phyloP scores from a whole-genome alignment of 257 asterid species.

The Penstemon barbatus region DNA sequence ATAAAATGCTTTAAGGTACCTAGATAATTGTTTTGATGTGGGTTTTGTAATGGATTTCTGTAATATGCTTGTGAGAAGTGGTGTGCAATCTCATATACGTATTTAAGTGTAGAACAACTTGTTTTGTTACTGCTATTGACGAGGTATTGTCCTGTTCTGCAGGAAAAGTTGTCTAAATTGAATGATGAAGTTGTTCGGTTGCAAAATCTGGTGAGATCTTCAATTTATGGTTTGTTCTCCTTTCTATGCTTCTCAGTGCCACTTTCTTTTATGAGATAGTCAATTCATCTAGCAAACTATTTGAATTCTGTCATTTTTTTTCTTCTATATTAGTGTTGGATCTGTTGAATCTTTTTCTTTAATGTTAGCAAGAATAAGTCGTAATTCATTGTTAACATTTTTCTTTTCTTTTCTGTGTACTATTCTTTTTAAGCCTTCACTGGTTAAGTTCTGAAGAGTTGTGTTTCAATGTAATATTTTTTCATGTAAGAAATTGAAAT shows the following conservation, averaged over 20 bases:
- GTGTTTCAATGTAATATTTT: background rate
- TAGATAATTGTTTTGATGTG: no score
- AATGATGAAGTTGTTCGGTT: conserved; percentile 57
- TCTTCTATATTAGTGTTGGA: background rate
- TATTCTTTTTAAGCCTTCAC: conserved; percentile 6
- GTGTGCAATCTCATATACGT: conserved; percentile 6
- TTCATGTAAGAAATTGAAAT: background rate
- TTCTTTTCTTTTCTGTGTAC: background rate
- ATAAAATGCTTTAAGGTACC: no score
- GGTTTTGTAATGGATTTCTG: background rate
- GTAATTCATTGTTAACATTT: conserved; percentile 11
- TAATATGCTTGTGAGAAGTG: conserved; percentile 11
- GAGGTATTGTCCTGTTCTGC: conserved; percentile 30
- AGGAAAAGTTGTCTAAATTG: conserved; percentile 84
- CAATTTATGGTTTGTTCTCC: conserved; percentile 19
- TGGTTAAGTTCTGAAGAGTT: background rate
- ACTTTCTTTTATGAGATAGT: conserved; percentile 18
- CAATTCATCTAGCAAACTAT: background rate
- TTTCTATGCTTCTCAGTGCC: conserved; percentile 5
- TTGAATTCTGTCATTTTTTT: background rate
- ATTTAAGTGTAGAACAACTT: conserved; percentile 19
- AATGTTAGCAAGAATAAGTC: background rate
- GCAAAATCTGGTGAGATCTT: conserved; percentile 51
- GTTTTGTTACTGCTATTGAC: conserved; percentile 11
- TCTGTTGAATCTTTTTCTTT: background rate